Base-by-base conservation (phyloP, 73 alveolate genomes). In the Paramecium sonneborni region DNA sequence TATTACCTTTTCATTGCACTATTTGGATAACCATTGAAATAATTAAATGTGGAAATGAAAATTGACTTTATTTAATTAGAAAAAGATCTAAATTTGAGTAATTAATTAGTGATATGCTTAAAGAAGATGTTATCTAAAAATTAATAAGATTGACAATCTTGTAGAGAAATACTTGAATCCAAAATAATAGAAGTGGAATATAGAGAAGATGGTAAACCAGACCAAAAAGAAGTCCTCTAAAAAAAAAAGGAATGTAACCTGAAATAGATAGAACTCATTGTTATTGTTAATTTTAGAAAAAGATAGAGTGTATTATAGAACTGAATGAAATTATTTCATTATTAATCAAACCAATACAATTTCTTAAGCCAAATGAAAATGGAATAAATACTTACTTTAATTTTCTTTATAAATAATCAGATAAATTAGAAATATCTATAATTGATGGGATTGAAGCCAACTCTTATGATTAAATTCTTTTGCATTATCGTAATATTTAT, bases 201-300 rank as follows among this genome's bases (percentile, higher is more conserved):
- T 46, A 76, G 90, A 21, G 90, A 79, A 7, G 90, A 79, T 79
- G 90, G 90, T 7, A 44, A 41, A 43, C 90, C 90, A 79, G 90
- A 79, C 90, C 90, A 1, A 79, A 79, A 26, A 79, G 90, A 41
- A 79, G 90, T 79, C 90, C 90, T 10, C 90, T 76, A n/a, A 79
- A 79, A 62, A n/a, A n/a, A n/a, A n/a, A n/a, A n/a, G 41, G 72
- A 79, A 23, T 43, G 55, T 7, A 43, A 11, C 74, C 90, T 10
- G 44, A 79, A 43, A 44, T 23, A 4, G 44, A 39, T 20, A 43
- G 74, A 38, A 7, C 44, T 46, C 24, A 62, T 11, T 7, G 5
- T 30, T 18, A 26, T 62, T 2, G 12, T 62, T 62, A 23, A 20
- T 5, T 15, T 62, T 62, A 62, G 84, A 11, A 43, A 39, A 28